These are phyloP conservation scores for Kappamyces sp. DNA, from an alignment of 192 early-diverging fungal species.

Conservation along the genomic window DNA sequence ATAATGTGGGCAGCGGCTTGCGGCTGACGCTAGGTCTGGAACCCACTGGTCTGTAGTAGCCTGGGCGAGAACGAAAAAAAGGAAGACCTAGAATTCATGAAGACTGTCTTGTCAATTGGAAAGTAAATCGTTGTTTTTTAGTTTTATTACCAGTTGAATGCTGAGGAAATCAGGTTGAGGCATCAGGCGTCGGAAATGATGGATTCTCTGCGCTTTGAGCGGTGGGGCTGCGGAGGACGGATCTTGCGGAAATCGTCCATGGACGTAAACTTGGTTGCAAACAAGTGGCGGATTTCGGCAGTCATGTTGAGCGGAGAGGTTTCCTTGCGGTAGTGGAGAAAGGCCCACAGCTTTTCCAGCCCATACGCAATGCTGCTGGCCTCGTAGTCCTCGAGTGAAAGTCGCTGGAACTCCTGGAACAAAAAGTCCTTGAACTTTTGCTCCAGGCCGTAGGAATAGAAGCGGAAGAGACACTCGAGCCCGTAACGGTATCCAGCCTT, in stretches of 20 bases:
- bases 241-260: constrained; percentile 11
- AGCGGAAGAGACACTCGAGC: constrained; percentile 96
- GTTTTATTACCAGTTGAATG: too few relatives aligned
- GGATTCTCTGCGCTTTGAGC: too few relatives aligned
- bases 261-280: constrained; percentile 7
- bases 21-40: constrained; percentile 9
- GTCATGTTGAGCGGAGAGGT: constrained; percentile 15
- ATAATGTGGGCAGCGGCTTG: constrained; percentile 1
- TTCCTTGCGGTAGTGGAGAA: constrained; percentile 82
- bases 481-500: constrained; percentile 83
- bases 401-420: constrained; percentile 81
- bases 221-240: constrained; percentile 4
- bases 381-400: constrained; percentile 69
- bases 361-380: constrained; percentile 63
- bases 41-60: constrained; percentile 7
- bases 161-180: too few relatives aligned
- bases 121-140: too few relatives aligned
- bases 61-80: constrained; percentile 11
- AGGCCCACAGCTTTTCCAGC: constrained; percentile 95
- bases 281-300: constrained; percentile 7
- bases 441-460: constrained; percentile 94
- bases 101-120: not conserved
- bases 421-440: constrained; percentile 77
- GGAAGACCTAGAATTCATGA: constrained; percentile 1
- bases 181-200: too few relatives aligned